Base-by-base conservation (phyloP, 2,329 filamentous ascomycete species). In the Dissoconium aciculare region DNA sequence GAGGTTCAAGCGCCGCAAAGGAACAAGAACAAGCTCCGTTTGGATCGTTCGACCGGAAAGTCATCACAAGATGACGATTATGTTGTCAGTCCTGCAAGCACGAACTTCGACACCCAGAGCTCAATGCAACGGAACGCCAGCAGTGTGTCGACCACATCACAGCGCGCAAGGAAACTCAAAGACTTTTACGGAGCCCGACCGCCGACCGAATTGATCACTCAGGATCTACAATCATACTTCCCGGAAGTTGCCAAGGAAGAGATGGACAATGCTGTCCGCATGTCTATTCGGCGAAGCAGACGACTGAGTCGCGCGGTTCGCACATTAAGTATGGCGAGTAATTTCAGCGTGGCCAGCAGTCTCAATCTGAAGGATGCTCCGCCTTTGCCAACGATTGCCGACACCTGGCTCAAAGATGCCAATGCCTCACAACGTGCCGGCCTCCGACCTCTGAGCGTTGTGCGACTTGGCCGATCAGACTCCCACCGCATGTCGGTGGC, bases 161-260 rank as follows among this genome's bases (percentile, higher is more conserved):
- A 59, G 15, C 57, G 59, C 21, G 62, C 60, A 30, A 50, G 62
- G 16, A 64, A 73, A 15, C 62, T 85, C 27, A 74, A 79, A 41
- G 78, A 79, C 41, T 95, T 95, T 57, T 89, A 91, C 47, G 87
- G 87, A 17, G 75, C 89, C 41, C 70, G 89, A 45, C 89, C 89
- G 11, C 89, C 89, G 2, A 95, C 87, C 59, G 89, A 98, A 61
- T 71, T 98, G 52, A 98, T 98, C 51, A 87, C 87, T 15, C 92
- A 89, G 13, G 89, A 98, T 52, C 64, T 98, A 36, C 89, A 83
- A 2, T 92, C 85, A 0, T 98, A 95, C 63, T 98, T 98, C 66
- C 89, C 89, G 0, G 84, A 92, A 49, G 87, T 95, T 47, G 75
- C 85, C 29, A 76, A 82, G 33, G 85, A 93, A 52, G 83, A 92